Base-by-base conservation (phyloP, 768 basidiomycete species). In the Suillus luteus region DNA sequence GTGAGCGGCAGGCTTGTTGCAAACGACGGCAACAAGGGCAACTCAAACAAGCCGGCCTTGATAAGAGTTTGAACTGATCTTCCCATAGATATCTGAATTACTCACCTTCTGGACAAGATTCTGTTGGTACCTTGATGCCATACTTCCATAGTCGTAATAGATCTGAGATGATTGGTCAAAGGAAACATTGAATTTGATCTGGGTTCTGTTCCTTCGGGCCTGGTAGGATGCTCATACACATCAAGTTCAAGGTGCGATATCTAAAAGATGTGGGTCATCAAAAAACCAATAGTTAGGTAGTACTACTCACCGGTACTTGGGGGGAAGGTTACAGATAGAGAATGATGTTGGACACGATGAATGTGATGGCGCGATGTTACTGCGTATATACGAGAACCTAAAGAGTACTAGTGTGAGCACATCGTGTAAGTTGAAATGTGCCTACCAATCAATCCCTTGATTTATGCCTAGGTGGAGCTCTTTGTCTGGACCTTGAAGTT, bases 1-100 rank as follows among this genome's bases (percentile, higher is more conserved):
- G 61, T 76, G 75, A 1, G 75, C 75, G 1, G 78, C 79, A 0
- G 78, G 79, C 49, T 79, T 77, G 59, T 79, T 74, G 44, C 79
- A 81, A 5, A 75, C 65, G 12, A 81, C 65, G 0, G 72, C 75
- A 9, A 78, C 70, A 0, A 79, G 66, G 1, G 73, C 68, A 0
- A 59, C 5, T 0, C 22, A 17, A 59, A 38, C 9, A 59, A 22
- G 27, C 0, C 14, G 19, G 6, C 57, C 43, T 24, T 40, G 7
- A 75, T 76, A 76, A 64, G 77, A 78, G 3, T 64, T 62, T 1
- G 72, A 76, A 57, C 76, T 78, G 59, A 78, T 75, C 41, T 70
- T 27, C 27, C 27, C 27, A 3, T 3, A 27, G 27, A 27, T 27
- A 27, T 27, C 27, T 27, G 3, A 27, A 27, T 41, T 41, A 41